Base-by-base conservation (phyloP, 768 basidiomycete species). In the Dacryopinax spathularia region DNA sequence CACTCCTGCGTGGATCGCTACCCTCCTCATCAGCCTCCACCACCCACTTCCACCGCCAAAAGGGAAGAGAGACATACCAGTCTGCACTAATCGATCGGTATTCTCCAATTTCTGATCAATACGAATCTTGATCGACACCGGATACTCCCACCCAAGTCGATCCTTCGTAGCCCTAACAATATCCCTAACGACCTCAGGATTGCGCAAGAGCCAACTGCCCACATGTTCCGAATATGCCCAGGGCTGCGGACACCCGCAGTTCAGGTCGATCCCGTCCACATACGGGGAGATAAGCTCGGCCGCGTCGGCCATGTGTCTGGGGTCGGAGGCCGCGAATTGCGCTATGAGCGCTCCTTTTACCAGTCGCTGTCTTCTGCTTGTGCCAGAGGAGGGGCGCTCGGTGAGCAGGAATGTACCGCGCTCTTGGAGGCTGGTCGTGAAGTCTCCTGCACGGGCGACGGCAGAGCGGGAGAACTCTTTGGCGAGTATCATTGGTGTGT, bases 401-500 rank as follows among this genome's bases (percentile, higher is more conserved):
- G 25, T 31, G 64, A 79, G 70, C 68, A 68, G 68, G 65, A 78
- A 80, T 7, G 74, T 71, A 10, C 78, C 78, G 27, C 78, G 70
- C 65, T 80, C 79, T 7, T 66, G 39, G 0, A 35, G 39, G 18
- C 67, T 70, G 0, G 78, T 79, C 5, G 73, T 68, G 64, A 80
- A 80, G 63, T 80, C 79, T 9, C 72, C 66, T 18, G 73, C 70
- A 27, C 79, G 65, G 0, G 77, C 78, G 4, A 69, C 71, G 43
- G 75, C 70, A 2, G 77, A 77, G 27, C 79, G 72, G 1, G 75
- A 75, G 68, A 78, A 79, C 67, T 79, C 77, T 31, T 73, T 68
- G 1, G 78, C 77, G 1, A 78, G 73, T 16, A 77, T 78, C 78
- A 79, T 78, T 1, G 79, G 79, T n/a, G 78, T 77, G 63, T 75